Conservation (phyloP, 2,329 filamentous ascomycete species). For the Neonectria neomacrospora region DNA sequence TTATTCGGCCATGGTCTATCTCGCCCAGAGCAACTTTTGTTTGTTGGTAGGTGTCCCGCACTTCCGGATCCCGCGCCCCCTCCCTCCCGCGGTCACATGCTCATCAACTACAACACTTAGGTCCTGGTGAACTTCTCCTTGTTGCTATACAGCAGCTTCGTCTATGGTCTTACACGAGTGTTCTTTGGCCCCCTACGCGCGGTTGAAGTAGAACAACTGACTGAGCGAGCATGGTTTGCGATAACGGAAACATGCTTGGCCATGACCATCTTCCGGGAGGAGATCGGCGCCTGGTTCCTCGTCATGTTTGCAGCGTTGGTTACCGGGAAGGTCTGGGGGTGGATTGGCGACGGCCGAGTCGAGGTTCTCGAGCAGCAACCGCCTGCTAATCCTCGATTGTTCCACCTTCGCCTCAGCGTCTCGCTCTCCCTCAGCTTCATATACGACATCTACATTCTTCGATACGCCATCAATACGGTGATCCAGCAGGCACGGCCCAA, state of each 20-base stretch:
- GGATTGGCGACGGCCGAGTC: constrained; percentile 95
- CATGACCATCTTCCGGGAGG: constrained; percentile 98
- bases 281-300: constrained; percentile 93
- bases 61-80: constrained; percentile 9
- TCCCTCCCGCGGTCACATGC: constrained; percentile 12
- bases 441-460: constrained; percentile 84
- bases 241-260: constrained; percentile 96
- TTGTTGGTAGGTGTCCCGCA: constrained; percentile 73
- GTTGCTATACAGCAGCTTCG: constrained; percentile 80
- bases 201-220: constrained; percentile 96
- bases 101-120: constrained; percentile 54
- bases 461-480: constrained; percentile 84
- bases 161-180: constrained; percentile 88
- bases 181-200: constrained; percentile 91
- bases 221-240: constrained; percentile 98
- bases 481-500: constrained; percentile 90
- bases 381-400: constrained; percentile 85
- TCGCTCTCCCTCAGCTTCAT: constrained; percentile 82
- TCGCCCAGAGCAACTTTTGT: constrained; percentile 95
- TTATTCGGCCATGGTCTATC: constrained; percentile 96
- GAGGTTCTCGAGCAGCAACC: constrained; percentile 96
- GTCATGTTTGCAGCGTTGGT: constrained; percentile 95
- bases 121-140: constrained; percentile 92
- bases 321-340: constrained; percentile 96
- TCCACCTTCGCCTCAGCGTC: constrained; percentile 83